These are phyloP conservation scores for Vicia faba DNA, from an alignment of 306 rosid species.

Conservation along the genomic window DNA sequence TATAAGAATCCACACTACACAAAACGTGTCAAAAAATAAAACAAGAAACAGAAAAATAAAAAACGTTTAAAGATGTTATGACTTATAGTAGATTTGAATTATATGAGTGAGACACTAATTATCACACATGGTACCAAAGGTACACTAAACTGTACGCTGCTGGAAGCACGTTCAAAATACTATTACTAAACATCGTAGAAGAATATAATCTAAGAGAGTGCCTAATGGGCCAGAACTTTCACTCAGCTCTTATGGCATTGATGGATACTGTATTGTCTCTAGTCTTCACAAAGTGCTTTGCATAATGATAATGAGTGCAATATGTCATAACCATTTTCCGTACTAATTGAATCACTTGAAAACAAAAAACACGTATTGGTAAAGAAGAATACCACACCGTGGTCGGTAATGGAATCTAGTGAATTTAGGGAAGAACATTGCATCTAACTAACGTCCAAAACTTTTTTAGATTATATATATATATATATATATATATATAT, in stretches of 20 bases:
- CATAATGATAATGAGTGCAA: slow-evolving; percentile 1
- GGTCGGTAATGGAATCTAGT: slow-evolving; percentile 7
- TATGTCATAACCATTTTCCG: slow-evolving; percentile 33
- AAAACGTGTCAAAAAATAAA: too few relatives aligned
- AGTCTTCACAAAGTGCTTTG: slow-evolving; percentile 8
- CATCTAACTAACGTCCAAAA: background rate
- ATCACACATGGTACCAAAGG: slow-evolving; percentile 26
- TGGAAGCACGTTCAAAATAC: background rate
- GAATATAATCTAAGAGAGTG: slow-evolving; percentile 26
- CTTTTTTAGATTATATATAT: too few relatives aligned
- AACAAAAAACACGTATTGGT: background rate
- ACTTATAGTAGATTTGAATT: background rate
- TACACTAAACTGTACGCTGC: slow-evolving; percentile 10
- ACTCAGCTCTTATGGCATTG: slow-evolving; percentile 23
- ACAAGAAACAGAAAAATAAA: too few relatives aligned
- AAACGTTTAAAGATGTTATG: background rate
- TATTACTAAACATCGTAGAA: background rate
- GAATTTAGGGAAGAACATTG: background rate
- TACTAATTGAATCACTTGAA: slow-evolving; percentile 16
- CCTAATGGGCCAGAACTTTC: slow-evolving; percentile 18
- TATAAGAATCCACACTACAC: too few relatives aligned
- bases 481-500: too few relatives aligned
- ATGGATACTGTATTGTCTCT: slow-evolving; percentile 5
- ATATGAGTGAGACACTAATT: background rate
- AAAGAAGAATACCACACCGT: slow-evolving; percentile 13